Evolutionary conservation across 352 stramenopile genomes (phyloP).

Genomic region (Phytophthora europaea): DNA sequence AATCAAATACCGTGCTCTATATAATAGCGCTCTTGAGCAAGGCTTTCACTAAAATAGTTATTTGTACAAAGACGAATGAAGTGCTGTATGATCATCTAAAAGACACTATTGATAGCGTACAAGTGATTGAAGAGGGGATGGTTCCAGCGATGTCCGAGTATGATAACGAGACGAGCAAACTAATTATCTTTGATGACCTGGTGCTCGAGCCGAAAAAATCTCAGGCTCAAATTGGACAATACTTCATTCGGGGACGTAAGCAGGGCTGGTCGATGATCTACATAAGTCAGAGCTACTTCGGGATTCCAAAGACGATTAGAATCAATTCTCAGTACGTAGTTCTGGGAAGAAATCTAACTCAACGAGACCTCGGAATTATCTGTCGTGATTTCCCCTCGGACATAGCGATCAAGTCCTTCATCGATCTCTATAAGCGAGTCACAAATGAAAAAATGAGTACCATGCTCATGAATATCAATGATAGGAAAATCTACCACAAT

Average conservation of each 20-base stretch:
- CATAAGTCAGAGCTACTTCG: too few species aligned
- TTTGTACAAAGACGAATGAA: slow-evolving; percentile 26
- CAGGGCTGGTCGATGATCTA: slow-evolving; percentile 23
- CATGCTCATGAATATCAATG: slow-evolving; percentile 28
- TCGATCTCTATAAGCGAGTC: slow-evolving; percentile 27
- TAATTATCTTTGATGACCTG: slow-evolving; percentile 25
- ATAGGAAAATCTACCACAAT: slow-evolving; percentile 28
- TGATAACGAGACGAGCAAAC: slow-evolving; percentile 18
- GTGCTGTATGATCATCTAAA: slow-evolving; percentile 29
- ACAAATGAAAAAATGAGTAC: slow-evolving; percentile 17
- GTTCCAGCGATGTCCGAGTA: slow-evolving; percentile 20
- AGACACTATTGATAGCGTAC: slow-evolving; percentile 15
- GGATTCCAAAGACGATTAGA: slow-evolving; percentile 21
- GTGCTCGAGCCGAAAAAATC: neutral
- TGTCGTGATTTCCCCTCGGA: slow-evolving; percentile 18
- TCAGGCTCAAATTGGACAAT: slow-evolving; percentile 19
- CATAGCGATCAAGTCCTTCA: slow-evolving; percentile 19
- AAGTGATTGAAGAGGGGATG: slow-evolving; percentile 15
- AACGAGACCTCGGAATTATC: slow-evolving; percentile 20
- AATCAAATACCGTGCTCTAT: slow-evolving; percentile 20
- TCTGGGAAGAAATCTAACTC: slow-evolving; percentile 19
- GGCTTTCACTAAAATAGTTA: slow-evolving; percentile 23
- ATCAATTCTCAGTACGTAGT: slow-evolving; percentile 25
- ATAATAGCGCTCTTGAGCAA: slow-evolving; percentile 26
- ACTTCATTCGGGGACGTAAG: slow-evolving; percentile 18